Percentiles rank a stretch among this genome's conserved stretches.
Conservation (phyloP, 208 protist genomes). For the Leishmania braziliensis region DNA sequence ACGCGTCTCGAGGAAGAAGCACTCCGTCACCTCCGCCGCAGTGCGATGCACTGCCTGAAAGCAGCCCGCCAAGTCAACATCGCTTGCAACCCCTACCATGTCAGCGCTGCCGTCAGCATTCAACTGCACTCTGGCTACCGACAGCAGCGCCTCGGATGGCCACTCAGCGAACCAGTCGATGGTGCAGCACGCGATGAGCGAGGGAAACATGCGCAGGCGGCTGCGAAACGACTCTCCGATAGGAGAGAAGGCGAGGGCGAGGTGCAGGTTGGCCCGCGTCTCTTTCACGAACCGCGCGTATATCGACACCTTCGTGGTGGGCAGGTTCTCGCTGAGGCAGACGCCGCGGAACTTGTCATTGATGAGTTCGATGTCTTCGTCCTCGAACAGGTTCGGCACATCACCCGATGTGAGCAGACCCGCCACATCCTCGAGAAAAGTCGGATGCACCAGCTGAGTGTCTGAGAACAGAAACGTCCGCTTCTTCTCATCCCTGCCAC, state of each 20-base stretch:
- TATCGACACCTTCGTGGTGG: conserved; percentile 95
- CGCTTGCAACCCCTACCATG: conserved; percentile 13
- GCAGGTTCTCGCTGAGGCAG: conserved; percentile 89
- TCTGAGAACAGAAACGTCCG: conserved; percentile 97
- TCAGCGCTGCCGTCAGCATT: conserved; percentile 18
- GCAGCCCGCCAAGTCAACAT: conserved; percentile 71
- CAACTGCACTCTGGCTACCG: conserved; percentile 91
- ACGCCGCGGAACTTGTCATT: conserved; percentile 94
- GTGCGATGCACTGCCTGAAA: conserved; percentile 94
- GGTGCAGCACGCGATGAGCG: conserved; percentile 97
- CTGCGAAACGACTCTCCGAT: conserved; percentile 95
- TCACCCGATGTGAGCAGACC: conserved; percentile 96
- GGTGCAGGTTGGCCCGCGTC: conserved; percentile 94
- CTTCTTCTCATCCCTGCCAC: conserved; percentile 96
- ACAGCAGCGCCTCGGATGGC: conserved; percentile 94
- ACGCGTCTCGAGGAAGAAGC: conserved; percentile 91
- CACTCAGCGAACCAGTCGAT: conserved; percentile 99
- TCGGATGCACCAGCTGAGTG: conserved; percentile 96
- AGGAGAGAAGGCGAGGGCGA: conserved; percentile 96
- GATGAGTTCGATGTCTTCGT: conserved; percentile 96
- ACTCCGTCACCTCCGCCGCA: conserved; percentile 84
- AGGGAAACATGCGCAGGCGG: conserved; percentile 97
- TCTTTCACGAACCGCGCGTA: conserved; percentile 96
- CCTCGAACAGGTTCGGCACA: conserved; percentile 97
- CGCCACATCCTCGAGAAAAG: conserved; percentile 98